phyloP scores from a whole-genome alignment of 108 stramenopile species.

The Mediolabrus comicus region DNA sequence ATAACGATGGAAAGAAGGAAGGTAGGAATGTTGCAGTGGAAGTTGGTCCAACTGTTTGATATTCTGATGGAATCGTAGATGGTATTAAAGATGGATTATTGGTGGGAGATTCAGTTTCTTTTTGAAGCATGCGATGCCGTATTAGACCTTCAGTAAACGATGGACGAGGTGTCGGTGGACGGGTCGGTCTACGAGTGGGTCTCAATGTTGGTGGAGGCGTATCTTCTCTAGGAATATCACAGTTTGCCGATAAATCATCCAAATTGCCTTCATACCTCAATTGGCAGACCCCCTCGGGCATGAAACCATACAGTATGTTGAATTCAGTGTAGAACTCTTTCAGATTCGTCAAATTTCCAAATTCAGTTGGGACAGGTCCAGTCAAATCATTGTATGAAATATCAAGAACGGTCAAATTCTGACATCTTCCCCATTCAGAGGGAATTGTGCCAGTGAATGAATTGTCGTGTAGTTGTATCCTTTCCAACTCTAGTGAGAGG shows the following conservation, averaged over 20 bases:
- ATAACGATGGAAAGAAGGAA: not conserved
- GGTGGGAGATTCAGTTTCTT: not conserved
- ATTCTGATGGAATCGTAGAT: not conserved
- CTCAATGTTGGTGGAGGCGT: not conserved
- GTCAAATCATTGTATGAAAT: slow-evolving; percentile 8
- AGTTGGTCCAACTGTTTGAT: not conserved
- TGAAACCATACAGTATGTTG: slow-evolving; percentile 1
- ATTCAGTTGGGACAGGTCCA: slow-evolving; percentile 9
- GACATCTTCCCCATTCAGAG: not conserved
- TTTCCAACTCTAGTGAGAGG: not conserved
- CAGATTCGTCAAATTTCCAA: slow-evolving; percentile 8
- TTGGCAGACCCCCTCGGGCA: slow-evolving; percentile 10
- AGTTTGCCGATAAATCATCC: not conserved
- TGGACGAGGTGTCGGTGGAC: not conserved
- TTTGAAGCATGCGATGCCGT: slow-evolving; percentile 3
- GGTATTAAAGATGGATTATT: not conserved
- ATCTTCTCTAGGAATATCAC: not conserved
- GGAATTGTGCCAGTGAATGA: slow-evolving; percentile 1
- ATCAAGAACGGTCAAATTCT: not conserved
- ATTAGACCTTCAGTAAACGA: not conserved
- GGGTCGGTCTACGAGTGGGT: not conserved
- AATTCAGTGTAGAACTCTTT: slow-evolving; percentile 3
- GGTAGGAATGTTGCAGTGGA: not conserved
- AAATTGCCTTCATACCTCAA: not conserved
- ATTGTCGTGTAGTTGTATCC: slow-evolving; percentile 1